A percentile compares a stretch with the other conserved stretches of the same genome.
Conservation (phyloP, 1,284 basidiomycete species). For the Ceratobasidium sp. region DNA sequence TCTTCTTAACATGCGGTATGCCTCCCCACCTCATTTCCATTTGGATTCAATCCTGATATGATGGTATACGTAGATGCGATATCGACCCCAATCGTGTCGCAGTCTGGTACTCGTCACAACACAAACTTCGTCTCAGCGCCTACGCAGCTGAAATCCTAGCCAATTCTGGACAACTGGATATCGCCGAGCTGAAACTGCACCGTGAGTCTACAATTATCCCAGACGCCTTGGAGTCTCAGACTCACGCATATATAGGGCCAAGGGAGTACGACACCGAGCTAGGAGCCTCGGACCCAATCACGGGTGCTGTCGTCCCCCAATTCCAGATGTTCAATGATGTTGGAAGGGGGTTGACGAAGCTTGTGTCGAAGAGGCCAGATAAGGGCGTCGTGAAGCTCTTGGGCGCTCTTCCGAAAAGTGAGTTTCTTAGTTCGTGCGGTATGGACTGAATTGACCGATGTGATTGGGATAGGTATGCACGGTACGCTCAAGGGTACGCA, state of each 20-base stretch:
- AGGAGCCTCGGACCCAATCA: conserved; percentile 61
- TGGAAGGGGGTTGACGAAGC: conserved; percentile 5
- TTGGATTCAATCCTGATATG: too few species aligned
- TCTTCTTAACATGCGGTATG: conserved; percentile 68
- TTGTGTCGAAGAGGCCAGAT: conserved; percentile 54
- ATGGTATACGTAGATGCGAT: conserved; percentile 63
- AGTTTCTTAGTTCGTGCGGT: conserved; percentile 17
- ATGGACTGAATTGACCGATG: background rate
- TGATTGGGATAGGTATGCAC: conserved; percentile 56
- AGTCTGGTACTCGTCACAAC: conserved; percentile 70
- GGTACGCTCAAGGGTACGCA: conserved; percentile 62
- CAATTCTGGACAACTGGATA: conserved; percentile 62
- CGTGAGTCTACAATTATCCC: too few species aligned
- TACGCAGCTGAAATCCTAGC: conserved; percentile 67
- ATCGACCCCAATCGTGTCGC: conserved; percentile 65
- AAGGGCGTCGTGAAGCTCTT: conserved; percentile 64
- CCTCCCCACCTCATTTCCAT: conserved; percentile 25
- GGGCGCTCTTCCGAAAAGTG: conserved; percentile 60
- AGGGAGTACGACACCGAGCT: conserved; percentile 66
- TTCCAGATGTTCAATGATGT: conserved; percentile 4
- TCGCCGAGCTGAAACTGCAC: conserved; percentile 64
- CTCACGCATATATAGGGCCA: conserved; percentile 59
- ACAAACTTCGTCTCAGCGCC: conserved; percentile 67
- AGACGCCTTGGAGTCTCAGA: background rate
- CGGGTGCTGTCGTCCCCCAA: conserved; percentile 53